Conservation (phyloP, 805 yeast genomes). For the Starmerella gropengiesseri region DNA sequence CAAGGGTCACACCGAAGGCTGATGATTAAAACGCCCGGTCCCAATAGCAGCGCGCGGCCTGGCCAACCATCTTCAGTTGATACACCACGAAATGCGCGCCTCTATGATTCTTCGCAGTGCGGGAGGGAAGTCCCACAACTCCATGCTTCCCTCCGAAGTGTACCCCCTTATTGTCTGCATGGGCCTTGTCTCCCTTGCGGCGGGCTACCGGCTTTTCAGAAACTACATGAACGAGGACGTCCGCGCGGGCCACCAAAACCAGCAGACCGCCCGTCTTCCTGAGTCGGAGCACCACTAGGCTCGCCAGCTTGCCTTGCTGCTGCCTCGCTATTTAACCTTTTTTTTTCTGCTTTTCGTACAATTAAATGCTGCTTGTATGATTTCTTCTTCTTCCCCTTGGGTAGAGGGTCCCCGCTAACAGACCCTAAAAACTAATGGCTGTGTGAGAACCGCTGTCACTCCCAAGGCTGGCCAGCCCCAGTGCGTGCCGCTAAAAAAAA, state of each 20-base stretch:
- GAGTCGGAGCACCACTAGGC: conserved; percentile 13
- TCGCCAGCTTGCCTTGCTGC: not conserved
- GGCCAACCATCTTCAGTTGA: conserved; percentile 6
- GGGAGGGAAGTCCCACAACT: conserved; percentile 11
- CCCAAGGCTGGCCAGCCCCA: too few relatives aligned
- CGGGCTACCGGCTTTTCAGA: conserved; percentile 20
- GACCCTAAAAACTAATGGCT: too few relatives aligned
- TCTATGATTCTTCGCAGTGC: conserved; percentile 23
- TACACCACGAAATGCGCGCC: conserved; percentile 21
- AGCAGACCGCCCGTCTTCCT: conserved; percentile 23
- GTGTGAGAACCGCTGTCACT: too few relatives aligned
- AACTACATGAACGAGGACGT: conserved; percentile 22
- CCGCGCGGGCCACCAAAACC: conserved; percentile 24
- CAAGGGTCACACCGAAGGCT: not conserved
- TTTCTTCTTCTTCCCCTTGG: too few relatives aligned
- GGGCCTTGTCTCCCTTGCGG: conserved; percentile 18
- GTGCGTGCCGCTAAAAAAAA: too few relatives aligned
- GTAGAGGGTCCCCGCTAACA: too few relatives aligned
- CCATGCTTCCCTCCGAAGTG: conserved; percentile 22
- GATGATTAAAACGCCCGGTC: not conserved
- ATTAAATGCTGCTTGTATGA: too few relatives aligned
- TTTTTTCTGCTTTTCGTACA: not conserved
- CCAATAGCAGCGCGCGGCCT: not conserved
- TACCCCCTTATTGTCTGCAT: conserved; percentile 22
- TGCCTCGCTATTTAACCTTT: not conserved